These are phyloP conservation scores for Sphaerostilbella broomeana DNA, from an alignment of 2,329 filamentous ascomycete genomes.

Conservation along the genomic window DNA sequence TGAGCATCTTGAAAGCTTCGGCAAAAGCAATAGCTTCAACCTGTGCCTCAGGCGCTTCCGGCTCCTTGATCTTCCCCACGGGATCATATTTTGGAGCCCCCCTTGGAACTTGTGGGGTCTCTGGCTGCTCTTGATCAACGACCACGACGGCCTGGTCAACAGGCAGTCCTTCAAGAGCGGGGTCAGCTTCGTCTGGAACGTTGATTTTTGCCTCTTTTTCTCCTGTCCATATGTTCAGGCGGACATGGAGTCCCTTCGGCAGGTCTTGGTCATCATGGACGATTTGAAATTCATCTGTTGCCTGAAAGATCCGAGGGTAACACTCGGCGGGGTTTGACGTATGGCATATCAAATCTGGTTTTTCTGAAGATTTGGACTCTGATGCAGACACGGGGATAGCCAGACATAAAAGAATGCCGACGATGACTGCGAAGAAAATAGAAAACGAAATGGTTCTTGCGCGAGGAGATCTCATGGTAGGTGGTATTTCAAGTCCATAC, in stretches of 20 bases:
- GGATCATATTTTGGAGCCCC: constrained; percentile 52
- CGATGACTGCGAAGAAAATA: constrained; percentile 19
- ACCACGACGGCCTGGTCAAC: constrained; percentile 48
- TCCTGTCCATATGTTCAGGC: constrained; percentile 58
- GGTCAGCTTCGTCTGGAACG: constrained; percentile 45
- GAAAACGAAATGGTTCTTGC: constrained; percentile 11
- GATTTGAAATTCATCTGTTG: constrained; percentile 58
- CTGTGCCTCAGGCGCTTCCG: constrained; percentile 22
- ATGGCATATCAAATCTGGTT: constrained; percentile 55
- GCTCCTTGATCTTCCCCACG: constrained; percentile 51
- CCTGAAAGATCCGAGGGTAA: constrained; percentile 57
- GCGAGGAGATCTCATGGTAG: constrained; percentile 1
- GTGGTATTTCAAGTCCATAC: background rate
- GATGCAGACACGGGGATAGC: constrained; percentile 21
- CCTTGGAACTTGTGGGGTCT: constrained; percentile 33
- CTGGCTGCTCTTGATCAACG: constrained; percentile 41
- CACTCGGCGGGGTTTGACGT: constrained; percentile 54
- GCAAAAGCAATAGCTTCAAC: constrained; percentile 23
- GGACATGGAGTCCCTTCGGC: constrained; percentile 58
- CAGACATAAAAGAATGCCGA: constrained; percentile 25
- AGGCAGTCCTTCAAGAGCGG: constrained; percentile 43
- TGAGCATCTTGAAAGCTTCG: constrained; percentile 39
- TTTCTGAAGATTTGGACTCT: constrained; percentile 20
- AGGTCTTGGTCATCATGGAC: constrained; percentile 60
- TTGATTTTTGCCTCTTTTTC: constrained; percentile 61